Percentiles rank a stretch among this genome's conserved stretches.
Evolutionary conservation across 2,329 filamentous ascomycete genomes (phyloP).

Genomic region (Dendryphion nanum): DNA sequence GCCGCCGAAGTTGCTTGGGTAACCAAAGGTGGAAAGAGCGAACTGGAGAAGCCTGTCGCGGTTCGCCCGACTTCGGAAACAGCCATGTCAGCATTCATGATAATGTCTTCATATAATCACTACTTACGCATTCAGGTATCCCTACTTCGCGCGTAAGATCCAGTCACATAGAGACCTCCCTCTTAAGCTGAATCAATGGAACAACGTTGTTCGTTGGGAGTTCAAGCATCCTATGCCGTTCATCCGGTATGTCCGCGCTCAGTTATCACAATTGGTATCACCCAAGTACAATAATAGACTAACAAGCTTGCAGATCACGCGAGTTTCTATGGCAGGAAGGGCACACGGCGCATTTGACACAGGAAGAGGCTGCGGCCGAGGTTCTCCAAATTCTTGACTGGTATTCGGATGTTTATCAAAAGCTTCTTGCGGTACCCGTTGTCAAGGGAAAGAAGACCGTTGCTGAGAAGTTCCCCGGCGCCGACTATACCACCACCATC

Average conservation of each 20-base stretch:
- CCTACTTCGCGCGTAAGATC: slow-evolving; percentile 96
- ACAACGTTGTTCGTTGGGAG: slow-evolving; percentile 93
- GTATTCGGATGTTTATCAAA: slow-evolving; percentile 88
- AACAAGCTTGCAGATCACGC: slow-evolving; percentile 56
- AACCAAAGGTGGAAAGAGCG: slow-evolving; percentile 85
- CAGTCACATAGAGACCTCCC: slow-evolving; percentile 93
- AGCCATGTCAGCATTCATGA: slow-evolving; percentile 62
- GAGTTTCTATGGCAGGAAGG: slow-evolving; percentile 99
- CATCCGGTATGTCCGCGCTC: slow-evolving; percentile 60
- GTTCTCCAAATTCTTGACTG: slow-evolving; percentile 90
- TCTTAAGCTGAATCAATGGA: slow-evolving; percentile 95
- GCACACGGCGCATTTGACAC: slow-evolving; percentile 86
- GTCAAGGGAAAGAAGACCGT: slow-evolving; percentile 94
- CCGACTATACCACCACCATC: slow-evolving; percentile 93
- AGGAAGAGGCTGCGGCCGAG: slow-evolving; percentile 77
- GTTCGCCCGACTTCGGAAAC: slow-evolving; percentile 70
- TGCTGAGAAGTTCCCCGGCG: slow-evolving; percentile 97
- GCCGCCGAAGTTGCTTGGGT: slow-evolving; percentile 90
- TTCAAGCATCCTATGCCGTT: slow-evolving; percentile 76
- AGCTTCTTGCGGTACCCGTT: slow-evolving; percentile 91
- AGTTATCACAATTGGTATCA: too few relatives aligned
- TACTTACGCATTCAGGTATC: slow-evolving; percentile 65
- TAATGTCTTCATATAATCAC: too few relatives aligned
- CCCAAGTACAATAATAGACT: too few relatives aligned
- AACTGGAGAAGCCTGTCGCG: slow-evolving; percentile 77